Evolutionary conservation across 495 filamentous ascomycete species (phyloP).

Genomic region (Daldinia vernicosa): DNA sequence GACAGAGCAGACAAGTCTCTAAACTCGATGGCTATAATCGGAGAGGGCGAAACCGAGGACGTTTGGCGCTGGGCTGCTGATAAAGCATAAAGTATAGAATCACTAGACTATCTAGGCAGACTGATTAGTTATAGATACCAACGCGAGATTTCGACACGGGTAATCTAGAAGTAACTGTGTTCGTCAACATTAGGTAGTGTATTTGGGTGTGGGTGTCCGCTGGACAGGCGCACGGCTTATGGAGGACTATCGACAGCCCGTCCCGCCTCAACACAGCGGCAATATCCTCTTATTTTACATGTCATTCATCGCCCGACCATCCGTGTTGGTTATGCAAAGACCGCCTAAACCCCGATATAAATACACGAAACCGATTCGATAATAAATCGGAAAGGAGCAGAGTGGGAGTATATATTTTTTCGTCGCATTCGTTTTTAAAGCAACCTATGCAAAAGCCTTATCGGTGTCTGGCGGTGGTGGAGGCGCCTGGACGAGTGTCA

Average conservation of each 20-base stretch:
- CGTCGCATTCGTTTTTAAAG: conserved; percentile 30
- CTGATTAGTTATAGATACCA: conserved; percentile 15
- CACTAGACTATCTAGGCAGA: conserved; percentile 23
- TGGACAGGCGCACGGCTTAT: background rate
- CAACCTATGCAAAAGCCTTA: conserved; percentile 50
- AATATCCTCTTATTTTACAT: conserved; percentile 42
- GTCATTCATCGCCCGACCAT: conserved; percentile 29
- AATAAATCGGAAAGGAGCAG: conserved; percentile 51
- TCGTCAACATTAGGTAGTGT: conserved; percentile 30
- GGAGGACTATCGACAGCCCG: conserved; percentile 8
- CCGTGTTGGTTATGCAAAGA: conserved; percentile 38
- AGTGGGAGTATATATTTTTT: conserved; percentile 42
- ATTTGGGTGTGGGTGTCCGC: conserved; percentile 19
- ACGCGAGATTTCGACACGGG: background rate
- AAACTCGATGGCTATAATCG: background rate
- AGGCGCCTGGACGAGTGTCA: conserved; percentile 44
- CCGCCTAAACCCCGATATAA: conserved; percentile 27
- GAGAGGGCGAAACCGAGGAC: conserved; percentile 26
- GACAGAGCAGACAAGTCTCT: conserved; percentile 31
- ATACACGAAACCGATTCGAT: conserved; percentile 49
- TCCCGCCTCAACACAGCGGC: conserved; percentile 3
- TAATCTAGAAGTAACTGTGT: background rate
- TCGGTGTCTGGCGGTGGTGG: conserved; percentile 50
- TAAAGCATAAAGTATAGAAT: conserved; percentile 18
- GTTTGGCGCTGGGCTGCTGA: conserved; percentile 30